Base-by-base conservation (phyloP, 2,329 filamentous ascomycete genomes). In the Pezicula rhizophila region DNA sequence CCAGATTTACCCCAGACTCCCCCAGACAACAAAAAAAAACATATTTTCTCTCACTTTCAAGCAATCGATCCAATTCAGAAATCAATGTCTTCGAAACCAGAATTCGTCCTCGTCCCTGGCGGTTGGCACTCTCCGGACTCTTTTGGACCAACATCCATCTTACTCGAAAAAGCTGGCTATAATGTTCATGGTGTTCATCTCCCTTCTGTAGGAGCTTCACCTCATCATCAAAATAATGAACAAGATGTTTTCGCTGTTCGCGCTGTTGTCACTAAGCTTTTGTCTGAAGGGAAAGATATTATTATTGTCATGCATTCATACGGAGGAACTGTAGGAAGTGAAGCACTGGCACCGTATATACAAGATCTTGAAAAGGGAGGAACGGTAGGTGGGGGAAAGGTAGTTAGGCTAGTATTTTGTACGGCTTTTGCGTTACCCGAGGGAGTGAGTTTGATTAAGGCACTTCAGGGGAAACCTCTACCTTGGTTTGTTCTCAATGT, bases 301-400 rank as follows among this genome's bases (percentile, higher is more conserved):
- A 51, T 72, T 0, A 52, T 72, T 5, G 35, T 70, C 14, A 58
- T 61, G 11, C 70, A 73, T 45, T 70, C 66, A 15, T 73, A 70
- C 56, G 64, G 67, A 2, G 68, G 68, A 8, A 57, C 68, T 0
- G 52, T 67, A 0, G 63, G 60, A 2, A 60, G 63, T 5, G 64
- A 69, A 49, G 65, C 64, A 4, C 52, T 69, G 6, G 55, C 60
- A 5, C 66, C 68, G 43, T 60, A 58, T 35, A 12, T 57, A 5
- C 46, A 52, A 18, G 45, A 49, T 10, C 20, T 49, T 2, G 52
- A 58, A 42, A 61, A 65, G 31, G 59, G 68, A n/a, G 57, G 61
- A 41, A 51, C 54, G 15, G 48, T 57, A 12, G 68, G 68, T 0
- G 63, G 67, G 50, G 71, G 70, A 2, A 69, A 68, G 0, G 46